Base-by-base conservation (phyloP, 2,329 filamentous ascomycete species). In the Penicillium thymicola region DNA sequence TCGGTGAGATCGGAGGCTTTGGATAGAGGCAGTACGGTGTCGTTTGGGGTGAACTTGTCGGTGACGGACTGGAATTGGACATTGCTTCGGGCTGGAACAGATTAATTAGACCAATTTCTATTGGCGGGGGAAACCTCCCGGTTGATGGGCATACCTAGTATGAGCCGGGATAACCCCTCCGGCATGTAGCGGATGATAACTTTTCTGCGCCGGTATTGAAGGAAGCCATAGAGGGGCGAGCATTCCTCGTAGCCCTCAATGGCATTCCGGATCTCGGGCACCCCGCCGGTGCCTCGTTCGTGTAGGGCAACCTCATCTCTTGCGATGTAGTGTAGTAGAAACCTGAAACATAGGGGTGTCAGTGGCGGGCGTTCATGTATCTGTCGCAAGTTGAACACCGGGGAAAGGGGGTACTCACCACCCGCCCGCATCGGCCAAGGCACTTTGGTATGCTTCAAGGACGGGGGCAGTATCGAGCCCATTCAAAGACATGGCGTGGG, bases 171-270 rank as follows among this genome's bases (percentile, higher is more conserved):
- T 63, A 92, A 93, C 58, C 88, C 90, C 58, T 96, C 90, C 1
- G 93, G 94, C 60, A 96, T 83, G 73, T 94, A 96, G 78, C 94
- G 97, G 73, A 99, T 84, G 58, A 99, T 78, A 47, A 97, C 89
- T 75, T 92, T 97, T 71, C 92, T 86, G 70, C 92, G 86, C 55
- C 93, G 83, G 75, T 97, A 97, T 67, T 90, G 87, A 65, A 99
- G 78, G 71, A 97, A 91, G 51, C 94, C 94, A 70, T 95, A 99
- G 46, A 99, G 79, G 23, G 94, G 94, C 60, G 91, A 94, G 54
- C 85, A 83, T 63, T 97, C 92, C 55, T 89, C 85, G 71, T 95
- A 96, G 60, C 84, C 80, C 57, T 87, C 84, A 64, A 97, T 87
- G 55, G 86, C 83, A 68, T 86, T 86, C 69, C 92, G 88, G 62